phyloP scores from a whole-genome alignment of 768 basidiomycete genomes.

The Hysterangium stoloniferum region DNA sequence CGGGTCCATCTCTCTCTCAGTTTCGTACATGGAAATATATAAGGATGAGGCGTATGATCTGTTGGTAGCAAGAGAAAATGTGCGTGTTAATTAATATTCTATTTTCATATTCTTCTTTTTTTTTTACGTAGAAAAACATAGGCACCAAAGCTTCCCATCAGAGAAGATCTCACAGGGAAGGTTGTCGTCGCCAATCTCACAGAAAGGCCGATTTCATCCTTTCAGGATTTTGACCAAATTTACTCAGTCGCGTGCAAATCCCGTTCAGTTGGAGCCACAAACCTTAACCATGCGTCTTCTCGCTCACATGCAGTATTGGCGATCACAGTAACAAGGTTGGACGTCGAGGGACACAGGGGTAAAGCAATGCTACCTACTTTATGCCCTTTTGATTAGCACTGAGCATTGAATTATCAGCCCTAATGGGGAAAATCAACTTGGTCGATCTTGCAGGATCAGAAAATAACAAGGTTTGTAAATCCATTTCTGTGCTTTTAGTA shows the following conservation, averaged over 20 bases:
- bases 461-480: constrained; percentile 71
- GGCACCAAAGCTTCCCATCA: constrained; percentile 48
- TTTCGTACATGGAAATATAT: constrained; percentile 88
- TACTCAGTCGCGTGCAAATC: constrained; percentile 26
- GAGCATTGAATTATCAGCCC: constrained; percentile 33
- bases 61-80: constrained; percentile 62
- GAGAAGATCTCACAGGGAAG: constrained; percentile 44
- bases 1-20: constrained; percentile 39
- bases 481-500: background rate
- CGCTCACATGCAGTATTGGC: constrained; percentile 85
- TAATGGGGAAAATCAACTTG: constrained; percentile 74
- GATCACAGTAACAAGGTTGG: constrained; percentile 54
- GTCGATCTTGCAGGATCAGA: constrained; percentile 89
- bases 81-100: constrained; percentile 26
- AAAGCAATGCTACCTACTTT: background rate
- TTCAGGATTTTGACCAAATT: constrained; percentile 39
- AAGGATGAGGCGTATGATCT: constrained; percentile 89
- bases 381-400: background rate
- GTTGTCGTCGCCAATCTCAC: constrained; percentile 49
- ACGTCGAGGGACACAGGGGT: constrained; percentile 27
- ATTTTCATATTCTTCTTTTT: background rate
- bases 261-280: constrained; percentile 81
- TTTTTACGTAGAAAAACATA: constrained; percentile 17
- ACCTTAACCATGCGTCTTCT: constrained; percentile 77
- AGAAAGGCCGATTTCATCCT: constrained; percentile 28